Conservation (phyloP, 495 filamentous ascomycete species). For the Astrothelium macrocarpum region DNA sequence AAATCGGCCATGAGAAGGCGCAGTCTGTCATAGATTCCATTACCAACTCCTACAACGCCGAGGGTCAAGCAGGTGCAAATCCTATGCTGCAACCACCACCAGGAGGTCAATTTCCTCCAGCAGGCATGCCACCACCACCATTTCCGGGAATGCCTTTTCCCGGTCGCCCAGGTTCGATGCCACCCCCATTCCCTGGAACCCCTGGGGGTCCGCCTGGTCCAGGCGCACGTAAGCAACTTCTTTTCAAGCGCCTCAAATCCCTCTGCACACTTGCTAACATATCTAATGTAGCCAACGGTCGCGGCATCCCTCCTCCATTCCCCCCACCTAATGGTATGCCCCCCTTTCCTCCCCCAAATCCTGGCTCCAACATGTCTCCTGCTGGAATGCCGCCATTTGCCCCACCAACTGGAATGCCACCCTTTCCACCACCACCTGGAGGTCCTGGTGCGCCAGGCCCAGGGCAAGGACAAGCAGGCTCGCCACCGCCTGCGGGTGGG, state of each 20-base stretch:
- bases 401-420: slow-evolving; percentile 40
- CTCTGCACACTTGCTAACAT: slow-evolving; percentile 5
- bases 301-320: slow-evolving; percentile 31
- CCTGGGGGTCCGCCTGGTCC: slow-evolving; percentile 32
- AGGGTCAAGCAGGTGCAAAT: slow-evolving; percentile 76
- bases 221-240: slow-evolving; percentile 18
- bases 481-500: slow-evolving; percentile 27
- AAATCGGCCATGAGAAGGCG: slow-evolving; percentile 97
- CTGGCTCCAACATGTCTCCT: slow-evolving; percentile 10
- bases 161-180: slow-evolving; percentile 2
- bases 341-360: slow-evolving; percentile 11
- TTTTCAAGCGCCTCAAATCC: slow-evolving; percentile 8
- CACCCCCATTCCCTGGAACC: slow-evolving; percentile 13
- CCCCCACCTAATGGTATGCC: slow-evolving; percentile 22
- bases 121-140: slow-evolving; percentile 16
- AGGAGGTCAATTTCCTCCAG: slow-evolving; percentile 24
- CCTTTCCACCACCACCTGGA: slow-evolving; percentile 25
- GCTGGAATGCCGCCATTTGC: slow-evolving; percentile 57
- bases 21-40: slow-evolving; percentile 97
- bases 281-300: slow-evolving; percentile 45
- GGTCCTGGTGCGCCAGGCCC: slow-evolving; percentile 1
- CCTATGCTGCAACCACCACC: slow-evolving; percentile 63
- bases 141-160: neutral
- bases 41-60: slow-evolving; percentile 86
- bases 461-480: slow-evolving; percentile 2